A percentile compares a stretch with the other conserved stretches of the same genome.
Evolutionary conservation across 495 filamentous ascomycete genomes (phyloP).

Genomic region (Podospora bellae-mahoneyi): DNA sequence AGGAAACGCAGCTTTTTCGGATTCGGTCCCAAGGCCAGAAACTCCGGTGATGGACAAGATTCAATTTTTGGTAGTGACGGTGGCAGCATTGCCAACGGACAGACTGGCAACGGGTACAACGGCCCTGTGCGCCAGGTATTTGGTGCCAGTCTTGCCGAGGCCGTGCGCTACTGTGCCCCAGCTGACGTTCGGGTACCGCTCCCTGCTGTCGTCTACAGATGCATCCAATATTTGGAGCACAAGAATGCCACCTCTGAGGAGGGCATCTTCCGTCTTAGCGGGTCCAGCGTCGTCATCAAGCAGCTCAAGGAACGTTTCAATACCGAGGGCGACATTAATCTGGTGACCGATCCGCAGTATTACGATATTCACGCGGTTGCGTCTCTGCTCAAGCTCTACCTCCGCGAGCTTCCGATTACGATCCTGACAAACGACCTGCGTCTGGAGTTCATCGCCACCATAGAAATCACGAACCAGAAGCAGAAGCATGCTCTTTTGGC

Average conservation of each 20-base stretch:
- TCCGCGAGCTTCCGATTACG: conserved; percentile 85
- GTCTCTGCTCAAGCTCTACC: conserved; percentile 88
- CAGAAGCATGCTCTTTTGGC: conserved; percentile 84
- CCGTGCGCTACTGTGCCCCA: conserved; percentile 75
- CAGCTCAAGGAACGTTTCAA: conserved; percentile 88
- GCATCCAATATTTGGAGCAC: conserved; percentile 85
- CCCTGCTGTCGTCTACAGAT: conserved; percentile 95
- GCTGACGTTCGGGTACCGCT: conserved; percentile 66
- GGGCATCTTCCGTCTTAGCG: conserved; percentile 93
- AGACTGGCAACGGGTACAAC: conserved; percentile 43
- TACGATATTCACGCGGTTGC: conserved; percentile 97
- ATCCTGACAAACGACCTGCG: conserved; percentile 89
- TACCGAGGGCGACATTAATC: conserved; percentile 86
- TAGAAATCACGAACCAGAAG: conserved; percentile 69
- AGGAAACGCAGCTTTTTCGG: conserved; percentile 95
- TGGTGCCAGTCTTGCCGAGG: conserved; percentile 80
- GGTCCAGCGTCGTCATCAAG: conserved; percentile 91
- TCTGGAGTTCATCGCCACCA: conserved; percentile 80
- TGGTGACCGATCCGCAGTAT: conserved; percentile 76
- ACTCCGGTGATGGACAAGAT: conserved; percentile 48
- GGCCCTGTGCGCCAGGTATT: conserved; percentile 72
- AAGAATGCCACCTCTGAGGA: conserved; percentile 84
- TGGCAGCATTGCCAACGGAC: conserved; percentile 21
- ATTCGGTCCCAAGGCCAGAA: conserved; percentile 61
- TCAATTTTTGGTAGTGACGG: conserved; percentile 41